Evolutionary conservation across 1,139 yeast genomes (phyloP).

Genomic region (Nematodospora anomalae): DNA sequence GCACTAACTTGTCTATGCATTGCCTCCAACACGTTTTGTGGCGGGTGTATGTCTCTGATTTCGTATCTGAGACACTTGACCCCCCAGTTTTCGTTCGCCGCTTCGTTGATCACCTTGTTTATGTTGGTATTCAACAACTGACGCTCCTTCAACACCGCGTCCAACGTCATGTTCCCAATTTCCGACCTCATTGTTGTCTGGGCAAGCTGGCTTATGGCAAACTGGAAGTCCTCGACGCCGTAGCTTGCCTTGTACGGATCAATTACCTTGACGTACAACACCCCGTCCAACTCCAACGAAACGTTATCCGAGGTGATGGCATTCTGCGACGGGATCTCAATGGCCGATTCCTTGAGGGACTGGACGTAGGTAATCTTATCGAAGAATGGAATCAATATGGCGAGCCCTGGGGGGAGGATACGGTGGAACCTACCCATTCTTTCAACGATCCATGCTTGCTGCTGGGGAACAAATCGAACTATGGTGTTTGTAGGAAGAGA

Average conservation of each 20-base stretch:
- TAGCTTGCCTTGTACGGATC: constrained; percentile 87
- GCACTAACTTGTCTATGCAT: constrained; percentile 91
- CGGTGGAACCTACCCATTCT: constrained; percentile 85
- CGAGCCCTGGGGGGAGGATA: constrained; percentile 76
- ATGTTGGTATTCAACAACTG: constrained; percentile 71
- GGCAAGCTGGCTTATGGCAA: constrained; percentile 82
- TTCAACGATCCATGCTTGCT: constrained; percentile 89
- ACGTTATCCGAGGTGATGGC: constrained; percentile 89
- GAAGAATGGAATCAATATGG: constrained; percentile 66
- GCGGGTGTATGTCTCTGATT: constrained; percentile 87
- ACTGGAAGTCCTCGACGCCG: constrained; percentile 86
- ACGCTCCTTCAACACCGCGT: constrained; percentile 74
- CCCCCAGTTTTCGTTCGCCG: constrained; percentile 81
- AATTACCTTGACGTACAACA: constrained; percentile 70
- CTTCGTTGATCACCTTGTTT: constrained; percentile 78
- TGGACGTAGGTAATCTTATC: constrained; percentile 82
- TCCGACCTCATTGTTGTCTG: constrained; percentile 91
- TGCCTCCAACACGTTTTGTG: constrained; percentile 81
- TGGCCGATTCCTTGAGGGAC: constrained; percentile 76
- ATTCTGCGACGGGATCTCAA: constrained; percentile 80
- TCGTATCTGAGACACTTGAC: constrained; percentile 82
- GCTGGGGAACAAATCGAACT: constrained; percentile 82
- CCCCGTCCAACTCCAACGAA: constrained; percentile 81
- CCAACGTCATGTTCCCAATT: constrained; percentile 79
- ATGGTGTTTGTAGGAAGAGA: constrained; percentile 73